A percentile compares a stretch with the other conserved stretches of the same genome.
Conservation (phyloP, 192 early-diverging fungal species). For the Lunasporangiospora selenospora region DNA sequence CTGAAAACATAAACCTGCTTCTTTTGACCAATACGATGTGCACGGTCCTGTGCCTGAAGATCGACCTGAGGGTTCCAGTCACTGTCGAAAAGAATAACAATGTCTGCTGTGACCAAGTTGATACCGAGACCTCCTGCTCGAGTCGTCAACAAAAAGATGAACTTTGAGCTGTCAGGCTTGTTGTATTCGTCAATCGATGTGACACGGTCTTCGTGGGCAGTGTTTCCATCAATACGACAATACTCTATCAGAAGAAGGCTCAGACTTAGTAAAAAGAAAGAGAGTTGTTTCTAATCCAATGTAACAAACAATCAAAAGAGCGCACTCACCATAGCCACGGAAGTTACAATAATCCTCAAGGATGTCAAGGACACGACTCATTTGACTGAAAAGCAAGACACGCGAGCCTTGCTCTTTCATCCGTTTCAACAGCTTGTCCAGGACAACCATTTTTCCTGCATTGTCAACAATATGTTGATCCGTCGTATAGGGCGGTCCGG, state of each 20-base stretch:
- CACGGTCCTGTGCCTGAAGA: conserved; percentile 91
- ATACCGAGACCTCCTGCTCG: conserved; percentile 95
- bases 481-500: conserved; percentile 91
- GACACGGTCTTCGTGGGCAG: conserved; percentile 87
- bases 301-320: no score
- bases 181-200: conserved; percentile 91
- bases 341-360: conserved; percentile 94
- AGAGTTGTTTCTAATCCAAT: background rate
- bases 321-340: conserved; percentile 65
- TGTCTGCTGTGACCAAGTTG: conserved; percentile 91
- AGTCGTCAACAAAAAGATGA: conserved; percentile 94
- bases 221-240: conserved; percentile 92
- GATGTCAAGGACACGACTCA: conserved; percentile 95
- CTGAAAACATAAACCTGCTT: conserved; percentile 98
- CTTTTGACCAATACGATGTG: conserved; percentile 97
- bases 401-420: conserved; percentile 86
- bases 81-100: conserved; percentile 91
- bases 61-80: conserved; percentile 92
- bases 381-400: conserved; percentile 93
- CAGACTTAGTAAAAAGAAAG: conserved; percentile 11
- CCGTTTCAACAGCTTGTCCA: conserved; percentile 82
- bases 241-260: conserved; percentile 58
- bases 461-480: conserved; percentile 92
- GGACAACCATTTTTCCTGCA: conserved; percentile 85
- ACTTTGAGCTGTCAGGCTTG: conserved; percentile 81